Base-by-base conservation (phyloP, 73 alveolate genomes). In the Strombidium stylifer region DNA sequence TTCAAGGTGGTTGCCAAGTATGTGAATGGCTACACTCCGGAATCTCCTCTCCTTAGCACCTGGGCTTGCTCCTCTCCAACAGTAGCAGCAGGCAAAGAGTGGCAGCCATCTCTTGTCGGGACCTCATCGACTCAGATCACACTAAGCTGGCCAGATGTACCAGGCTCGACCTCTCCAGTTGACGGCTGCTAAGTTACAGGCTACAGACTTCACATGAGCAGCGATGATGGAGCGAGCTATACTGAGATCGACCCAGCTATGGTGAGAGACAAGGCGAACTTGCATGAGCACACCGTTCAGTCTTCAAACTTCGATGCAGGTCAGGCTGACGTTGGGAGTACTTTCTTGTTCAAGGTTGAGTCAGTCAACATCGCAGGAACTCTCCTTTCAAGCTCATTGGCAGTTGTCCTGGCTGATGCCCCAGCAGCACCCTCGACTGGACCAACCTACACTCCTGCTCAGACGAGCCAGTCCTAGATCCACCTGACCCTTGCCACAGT, bases 121-220 rank as follows among this genome's bases (percentile, higher is more conserved):
- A n/a, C n/a, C n/a, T n/a, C n/a, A n/a, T n/a, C n/a, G n/a, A n/a
- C n/a, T n/a, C n/a, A n/a, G n/a, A n/a, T n/a, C n/a, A n/a, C n/a
- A n/a, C n/a, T n/a, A n/a, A n/a, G n/a, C n/a, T n/a, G n/a, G n/a
- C n/a, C n/a, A n/a, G n/a, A n/a, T n/a, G n/a, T n/a, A n/a, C n/a
- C n/a, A n/a, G n/a, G n/a, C n/a, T n/a, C n/a, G n/a, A n/a, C n/a
- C n/a, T n/a, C n/a, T n/a, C 32, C 28, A 34, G 35, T 59, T 44
- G 83, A 78, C 2, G 92, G 92, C 1, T 82, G 92, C 49, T 71
- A 58, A 0, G 28, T 82, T n/a, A 20, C 64, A 23, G 92, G 85
- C 1, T 82, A 44, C 66, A 69, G 39, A n/a, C 49, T 82, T 19
- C 42, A 72, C 49, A 54, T 40, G 35, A 69, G 50, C 25, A 62